A percentile compares a stretch with the other conserved stretches of the same genome.
phyloP scores from a whole-genome alignment of 192 early-diverging fungal species.

The Coemansia sp. region DNA sequence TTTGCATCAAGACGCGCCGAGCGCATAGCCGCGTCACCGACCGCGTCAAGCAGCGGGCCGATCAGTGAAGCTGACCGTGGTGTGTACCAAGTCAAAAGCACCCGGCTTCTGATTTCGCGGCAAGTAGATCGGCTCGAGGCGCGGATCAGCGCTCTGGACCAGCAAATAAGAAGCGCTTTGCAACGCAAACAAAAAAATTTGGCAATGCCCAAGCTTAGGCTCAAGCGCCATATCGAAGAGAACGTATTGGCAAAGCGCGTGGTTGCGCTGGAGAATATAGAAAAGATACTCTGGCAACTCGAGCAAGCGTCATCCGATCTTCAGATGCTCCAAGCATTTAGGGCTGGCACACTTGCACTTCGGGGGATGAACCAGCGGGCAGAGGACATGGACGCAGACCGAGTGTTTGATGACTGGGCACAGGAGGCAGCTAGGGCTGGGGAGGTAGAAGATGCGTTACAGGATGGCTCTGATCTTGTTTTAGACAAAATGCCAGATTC shows the following conservation, averaged over 20 bases:
- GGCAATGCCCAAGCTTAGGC: constrained; percentile 21
- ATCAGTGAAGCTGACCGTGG: constrained; percentile 26
- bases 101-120: constrained; percentile 5
- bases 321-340: constrained; percentile 31
- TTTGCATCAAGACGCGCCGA: constrained; percentile 18
- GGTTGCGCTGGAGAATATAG: constrained; percentile 21
- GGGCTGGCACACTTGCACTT: constrained; percentile 29
- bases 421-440: constrained; percentile 22
- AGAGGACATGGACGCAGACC: constrained; percentile 1
- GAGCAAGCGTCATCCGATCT: constrained; percentile 42
- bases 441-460: constrained; percentile 16
- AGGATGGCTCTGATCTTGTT: constrained; percentile 3
- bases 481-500: not conserved
- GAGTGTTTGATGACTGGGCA: constrained; percentile 32
- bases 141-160: constrained; percentile 22
- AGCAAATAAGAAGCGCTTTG: constrained; percentile 11
- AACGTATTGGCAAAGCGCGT: constrained; percentile 22
- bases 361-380: constrained; percentile 20
- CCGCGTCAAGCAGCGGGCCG: not conserved
- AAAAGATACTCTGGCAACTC: constrained; percentile 26
- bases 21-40: not conserved
- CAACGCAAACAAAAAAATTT: constrained; percentile 8
- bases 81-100: constrained; percentile 30
- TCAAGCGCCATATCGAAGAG: constrained; percentile 23
- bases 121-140: constrained; percentile 24